Evolutionary conservation across 257 asterid genomes (phyloP).

Genomic region (Plantago elongata): DNA sequence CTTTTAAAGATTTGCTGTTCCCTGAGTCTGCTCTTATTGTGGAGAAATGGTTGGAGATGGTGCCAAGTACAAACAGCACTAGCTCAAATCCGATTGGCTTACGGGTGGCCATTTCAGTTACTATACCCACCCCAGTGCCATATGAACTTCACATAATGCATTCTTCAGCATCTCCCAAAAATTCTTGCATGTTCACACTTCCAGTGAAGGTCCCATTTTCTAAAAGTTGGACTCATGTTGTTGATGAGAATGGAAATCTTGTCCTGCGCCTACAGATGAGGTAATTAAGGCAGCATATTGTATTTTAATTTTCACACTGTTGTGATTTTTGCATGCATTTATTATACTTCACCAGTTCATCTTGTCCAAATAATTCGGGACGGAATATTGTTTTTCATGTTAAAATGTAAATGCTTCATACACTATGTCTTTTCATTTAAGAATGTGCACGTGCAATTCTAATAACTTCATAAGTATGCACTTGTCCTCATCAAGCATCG

Average conservation of each 20-base stretch:
- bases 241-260: constrained; percentile 64
- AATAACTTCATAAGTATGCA: too few species aligned
- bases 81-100: constrained; percentile 49
- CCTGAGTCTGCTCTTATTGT: constrained; percentile 43
- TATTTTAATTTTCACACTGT: not conserved
- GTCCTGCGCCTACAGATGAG: constrained; percentile 73
- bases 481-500: too few species aligned
- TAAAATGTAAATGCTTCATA: too few species aligned
- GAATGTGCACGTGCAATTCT: too few species aligned
- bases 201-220: constrained; percentile 40
- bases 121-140: constrained; percentile 64
- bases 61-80: constrained; percentile 44
- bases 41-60: constrained; percentile 89
- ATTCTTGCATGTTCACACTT: constrained; percentile 63
- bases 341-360: too few species aligned
- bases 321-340: too few species aligned
- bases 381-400: too few species aligned
- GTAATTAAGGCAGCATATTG: constrained; percentile 27
- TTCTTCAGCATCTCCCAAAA: constrained; percentile 48
- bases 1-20: constrained; percentile 50
- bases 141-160: constrained; percentile 47
- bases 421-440: too few species aligned
- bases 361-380: too few species aligned
- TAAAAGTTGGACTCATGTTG: constrained; percentile 47
- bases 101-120: constrained; percentile 77